Evolutionary conservation across 805 yeast species (phyloP), one percentile per base, ranked within the genome.

Genomic region (Candida manassasensis): DNA sequence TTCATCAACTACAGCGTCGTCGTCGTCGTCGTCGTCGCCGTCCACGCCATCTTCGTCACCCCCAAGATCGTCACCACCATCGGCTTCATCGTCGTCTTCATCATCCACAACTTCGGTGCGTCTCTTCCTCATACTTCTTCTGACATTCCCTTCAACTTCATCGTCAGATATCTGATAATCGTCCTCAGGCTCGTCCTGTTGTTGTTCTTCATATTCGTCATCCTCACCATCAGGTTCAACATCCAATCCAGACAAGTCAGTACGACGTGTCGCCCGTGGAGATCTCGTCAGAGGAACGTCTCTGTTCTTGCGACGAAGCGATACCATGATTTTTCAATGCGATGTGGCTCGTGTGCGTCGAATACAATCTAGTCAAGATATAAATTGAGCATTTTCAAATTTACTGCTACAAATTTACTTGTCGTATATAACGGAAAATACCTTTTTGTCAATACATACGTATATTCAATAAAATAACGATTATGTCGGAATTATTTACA

Each of bases 1-100:
- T 28, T 38, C 50, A 15, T 37, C 50, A 39, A 41, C 67, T 28
- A 29, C 67, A 52, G 29, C 59, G 17, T 44, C 59, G 18, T 45
- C 58, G 25, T 46, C 57, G 7, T 40, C 46, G 11, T 35, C 38
- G 14, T 35, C 43, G 14, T 40, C 48, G 6, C 37, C 45, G 10
- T 41, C 48, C 12, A 39, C 52, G 2, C 29, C 47, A 6, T 43
- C 48, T 21, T 33, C 41, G 8, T 32, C 48, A n/a, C 37, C 43
- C 28, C 40, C 47, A 9, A 27, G 52, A 5, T 48, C 50, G 15
- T 42, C 40, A 13, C 22, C 55, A 2, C 36, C 52, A 12, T 34
- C 41, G 21, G 43, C 55, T 8, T 42, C 49, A 16, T 43, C 49
- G 15, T 43, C 49, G 18, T 43, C 50, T 21, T 38, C 46, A 1